A percentile compares a stretch with the other conserved stretches of the same genome.
phyloP scores from a whole-genome alignment of 108 stramenopile genomes.

The Discostella stelligeroides region DNA sequence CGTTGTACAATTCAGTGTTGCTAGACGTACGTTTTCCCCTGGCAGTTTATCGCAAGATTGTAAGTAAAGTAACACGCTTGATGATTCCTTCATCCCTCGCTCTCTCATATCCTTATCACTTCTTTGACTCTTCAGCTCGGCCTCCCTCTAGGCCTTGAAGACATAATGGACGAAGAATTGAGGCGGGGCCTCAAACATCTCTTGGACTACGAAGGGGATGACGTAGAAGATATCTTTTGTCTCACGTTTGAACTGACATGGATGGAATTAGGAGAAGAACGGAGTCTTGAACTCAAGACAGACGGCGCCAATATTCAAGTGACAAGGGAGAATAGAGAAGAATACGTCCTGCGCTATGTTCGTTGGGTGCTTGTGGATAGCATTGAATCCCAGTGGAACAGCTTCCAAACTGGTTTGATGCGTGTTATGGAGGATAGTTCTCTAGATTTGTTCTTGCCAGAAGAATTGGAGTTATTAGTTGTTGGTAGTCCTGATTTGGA shows the following conservation, averaged over 20 bases:
- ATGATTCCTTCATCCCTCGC: not conserved
- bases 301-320: constrained; percentile 82
- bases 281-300: constrained; percentile 79
- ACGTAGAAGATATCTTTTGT: constrained; percentile 89
- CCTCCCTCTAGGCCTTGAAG: constrained; percentile 73
- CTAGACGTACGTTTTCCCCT: constrained; percentile 87
- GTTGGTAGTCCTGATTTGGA: constrained; percentile 87
- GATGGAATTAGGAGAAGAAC: constrained; percentile 70
- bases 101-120: not conserved
- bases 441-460: constrained; percentile 74
- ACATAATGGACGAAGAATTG: constrained; percentile 86
- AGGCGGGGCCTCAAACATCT: constrained; percentile 76
- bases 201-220: constrained; percentile 84
- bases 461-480: constrained; percentile 89
- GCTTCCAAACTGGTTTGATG: constrained; percentile 79
- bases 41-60: constrained; percentile 88
- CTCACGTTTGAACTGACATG: constrained; percentile 74
- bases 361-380: constrained; percentile 86
- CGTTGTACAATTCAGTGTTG: constrained; percentile 90
- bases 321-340: constrained; percentile 79
- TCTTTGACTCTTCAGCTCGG: constrained; percentile 43
- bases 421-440: constrained; percentile 72
- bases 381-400: constrained; percentile 71
- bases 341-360: constrained; percentile 87
- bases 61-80: constrained; percentile 1